phyloP scores from a whole-genome alignment of 2,329 filamentous ascomycete species.

The Podosphaera leucotricha region DNA sequence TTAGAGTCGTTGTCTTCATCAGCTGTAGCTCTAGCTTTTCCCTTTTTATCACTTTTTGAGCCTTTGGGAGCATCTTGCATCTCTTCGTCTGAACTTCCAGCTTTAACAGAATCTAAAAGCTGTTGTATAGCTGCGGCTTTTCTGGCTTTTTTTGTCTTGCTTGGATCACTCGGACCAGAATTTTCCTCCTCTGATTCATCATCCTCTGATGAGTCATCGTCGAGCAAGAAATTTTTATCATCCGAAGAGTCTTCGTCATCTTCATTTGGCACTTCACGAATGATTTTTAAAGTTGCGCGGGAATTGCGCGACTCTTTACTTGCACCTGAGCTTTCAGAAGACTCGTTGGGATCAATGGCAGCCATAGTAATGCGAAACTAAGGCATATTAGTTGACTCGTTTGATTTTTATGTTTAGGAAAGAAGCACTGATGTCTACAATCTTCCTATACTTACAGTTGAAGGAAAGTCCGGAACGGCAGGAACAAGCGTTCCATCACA shows the following conservation, averaged over 20 bases:
- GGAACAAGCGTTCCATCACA: constrained; percentile 63
- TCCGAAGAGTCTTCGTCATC: constrained; percentile 44
- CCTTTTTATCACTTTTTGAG: constrained; percentile 39
- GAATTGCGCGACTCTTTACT: constrained; percentile 36
- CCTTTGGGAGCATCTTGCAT: constrained; percentile 47
- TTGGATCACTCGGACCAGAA: constrained; percentile 74
- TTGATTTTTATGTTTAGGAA: neutral
- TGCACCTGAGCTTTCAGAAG: constrained; percentile 39
- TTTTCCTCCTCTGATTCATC: constrained; percentile 47
- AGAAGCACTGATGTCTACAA: neutral
- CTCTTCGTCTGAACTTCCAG: constrained; percentile 43
- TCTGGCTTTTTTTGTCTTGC: constrained; percentile 71
- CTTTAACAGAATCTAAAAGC: constrained; percentile 43
- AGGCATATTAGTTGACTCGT: neutral
- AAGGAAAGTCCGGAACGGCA: constrained; percentile 54
- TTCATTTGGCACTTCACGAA: constrained; percentile 46
- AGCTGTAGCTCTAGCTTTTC: constrained; percentile 38
- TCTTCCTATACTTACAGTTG: constrained; percentile 40
- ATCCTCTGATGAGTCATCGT: constrained; percentile 21
- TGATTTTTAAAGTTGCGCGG: constrained; percentile 74
- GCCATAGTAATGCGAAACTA: constrained; percentile 98
- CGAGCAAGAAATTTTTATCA: constrained; percentile 31
- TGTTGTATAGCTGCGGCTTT: constrained; percentile 56
- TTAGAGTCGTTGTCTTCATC: constrained; percentile 24
- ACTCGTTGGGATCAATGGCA: constrained; percentile 73